A percentile compares a stretch with the other conserved stretches of the same genome.
Conservation (phyloP, 2,329 filamentous ascomycete genomes). For the Curvularia sp. region DNA sequence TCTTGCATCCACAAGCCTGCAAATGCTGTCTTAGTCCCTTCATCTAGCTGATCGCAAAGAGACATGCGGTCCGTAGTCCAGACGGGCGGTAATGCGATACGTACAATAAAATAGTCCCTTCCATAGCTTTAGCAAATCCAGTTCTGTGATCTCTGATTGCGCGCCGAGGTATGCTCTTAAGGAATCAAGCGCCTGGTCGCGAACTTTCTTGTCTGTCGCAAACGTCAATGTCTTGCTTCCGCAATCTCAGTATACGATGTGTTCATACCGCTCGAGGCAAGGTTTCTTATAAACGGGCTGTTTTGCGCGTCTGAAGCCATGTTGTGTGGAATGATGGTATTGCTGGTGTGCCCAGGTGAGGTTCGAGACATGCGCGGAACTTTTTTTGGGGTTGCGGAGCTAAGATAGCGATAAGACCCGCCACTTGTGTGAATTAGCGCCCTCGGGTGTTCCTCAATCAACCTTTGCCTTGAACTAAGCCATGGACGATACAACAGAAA, state of each 20-base stretch:
- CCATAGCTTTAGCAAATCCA: slow-evolving; percentile 88
- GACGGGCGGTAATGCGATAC: slow-evolving; percentile 21
- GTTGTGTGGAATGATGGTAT: slow-evolving; percentile 9
- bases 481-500: not conserved
- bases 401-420: slow-evolving; percentile 29
- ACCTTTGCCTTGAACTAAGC: not conserved
- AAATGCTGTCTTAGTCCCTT: slow-evolving; percentile 15
- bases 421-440: slow-evolving; percentile 5
- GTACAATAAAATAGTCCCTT: slow-evolving; percentile 88
- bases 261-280: slow-evolving; percentile 79
- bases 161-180: slow-evolving; percentile 79
- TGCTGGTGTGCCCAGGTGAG: slow-evolving; percentile 11
- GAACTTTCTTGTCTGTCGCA: slow-evolving; percentile 73
- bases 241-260: not conserved
- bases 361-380: slow-evolving; percentile 22
- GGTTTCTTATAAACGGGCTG: slow-evolving; percentile 78
- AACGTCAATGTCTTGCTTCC: slow-evolving; percentile 13
- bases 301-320: slow-evolving; percentile 55
- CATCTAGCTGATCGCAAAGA: not conserved
- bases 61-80: not conserved
- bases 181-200: slow-evolving; percentile 77
- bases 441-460: too few relatives aligned
- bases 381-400: slow-evolving; percentile 29
- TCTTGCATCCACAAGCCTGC: slow-evolving; percentile 89
- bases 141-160: slow-evolving; percentile 65